A percentile compares a stretch with the other conserved stretches of the same genome.
These are phyloP conservation scores for Penicillium corylophilum DNA, from an alignment of 2,329 filamentous ascomycete species.

Conservation along the genomic window DNA sequence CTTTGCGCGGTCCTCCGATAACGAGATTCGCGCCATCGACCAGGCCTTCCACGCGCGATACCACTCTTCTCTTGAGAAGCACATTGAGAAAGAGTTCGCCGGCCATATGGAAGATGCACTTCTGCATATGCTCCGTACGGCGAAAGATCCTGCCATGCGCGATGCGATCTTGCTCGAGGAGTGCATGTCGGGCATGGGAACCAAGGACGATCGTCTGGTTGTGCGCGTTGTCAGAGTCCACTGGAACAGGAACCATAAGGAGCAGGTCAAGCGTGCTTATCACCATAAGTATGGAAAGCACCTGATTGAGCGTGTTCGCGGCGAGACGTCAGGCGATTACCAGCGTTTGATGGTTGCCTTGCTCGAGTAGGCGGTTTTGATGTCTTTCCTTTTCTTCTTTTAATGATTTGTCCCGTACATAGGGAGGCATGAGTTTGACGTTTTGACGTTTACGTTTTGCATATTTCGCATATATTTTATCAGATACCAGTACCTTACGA, in stretches of 20 bases:
- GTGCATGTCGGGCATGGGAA: conserved; percentile 81
- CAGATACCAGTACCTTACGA: not conserved
- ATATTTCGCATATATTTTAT: not conserved
- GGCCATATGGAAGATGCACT: conserved; percentile 91
- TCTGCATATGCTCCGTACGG: conserved; percentile 73
- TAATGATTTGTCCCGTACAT: not conserved
- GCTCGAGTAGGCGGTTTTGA: conserved; percentile 38
- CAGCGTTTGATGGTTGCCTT: conserved; percentile 70
- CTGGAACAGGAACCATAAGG: conserved; percentile 75
- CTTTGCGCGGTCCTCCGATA: conserved; percentile 71
- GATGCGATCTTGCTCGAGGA: conserved; percentile 82
- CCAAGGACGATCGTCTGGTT: conserved; percentile 78
- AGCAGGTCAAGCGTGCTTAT: conserved; percentile 77
- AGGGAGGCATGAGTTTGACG: not conserved
- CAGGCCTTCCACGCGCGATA: conserved; percentile 74
- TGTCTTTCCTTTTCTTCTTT: not conserved
- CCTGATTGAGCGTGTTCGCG: conserved; percentile 67
- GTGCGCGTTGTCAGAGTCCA: conserved; percentile 76
- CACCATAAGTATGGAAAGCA: conserved; percentile 67
- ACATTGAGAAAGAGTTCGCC: conserved; percentile 78
- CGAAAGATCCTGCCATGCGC: conserved; percentile 76
- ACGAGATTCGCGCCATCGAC: conserved; percentile 78
- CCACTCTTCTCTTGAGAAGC: conserved; percentile 66
- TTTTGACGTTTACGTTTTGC: not conserved
- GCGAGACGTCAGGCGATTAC: conserved; percentile 85